Conservation (phyloP, 164 flowering plant species). For the Tetrastigma voinierianum region DNA sequence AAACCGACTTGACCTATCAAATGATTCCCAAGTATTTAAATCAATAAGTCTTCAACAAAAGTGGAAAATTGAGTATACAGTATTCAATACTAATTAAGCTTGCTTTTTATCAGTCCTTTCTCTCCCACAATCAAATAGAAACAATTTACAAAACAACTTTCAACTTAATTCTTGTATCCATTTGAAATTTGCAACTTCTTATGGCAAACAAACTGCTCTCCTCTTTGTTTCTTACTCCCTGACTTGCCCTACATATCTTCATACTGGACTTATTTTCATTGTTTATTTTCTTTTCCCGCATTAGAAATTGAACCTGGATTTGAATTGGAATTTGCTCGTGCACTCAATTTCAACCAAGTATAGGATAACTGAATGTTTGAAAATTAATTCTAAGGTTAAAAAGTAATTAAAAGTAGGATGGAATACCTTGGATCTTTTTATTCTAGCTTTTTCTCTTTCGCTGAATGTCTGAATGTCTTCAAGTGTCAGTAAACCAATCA, state of each 20-base stretch:
- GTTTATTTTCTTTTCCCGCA: background rate
- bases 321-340: background rate
- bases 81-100: background rate
- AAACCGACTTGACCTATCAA: background rate
- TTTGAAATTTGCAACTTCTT: background rate
- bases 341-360: background rate
- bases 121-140: too few species aligned
- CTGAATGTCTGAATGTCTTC: too few species aligned
- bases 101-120: background rate
- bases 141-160: too few species aligned
- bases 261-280: background rate
- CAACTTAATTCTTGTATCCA: background rate
- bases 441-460: too few species aligned
- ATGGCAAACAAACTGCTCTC: background rate
- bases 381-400: background rate
- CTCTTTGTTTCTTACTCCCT: background rate
- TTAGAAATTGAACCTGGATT: background rate
- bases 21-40: too few species aligned
- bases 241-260: background rate
- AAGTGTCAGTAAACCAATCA: too few species aligned
- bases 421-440: conserved; percentile 10
- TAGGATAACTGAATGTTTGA: background rate
- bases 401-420: background rate
- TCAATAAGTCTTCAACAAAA: too few species aligned
- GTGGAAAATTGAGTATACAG: too few species aligned